Conservation (phyloP, 1,139 yeast species). For the Saccharomyces hybrid region DNA sequence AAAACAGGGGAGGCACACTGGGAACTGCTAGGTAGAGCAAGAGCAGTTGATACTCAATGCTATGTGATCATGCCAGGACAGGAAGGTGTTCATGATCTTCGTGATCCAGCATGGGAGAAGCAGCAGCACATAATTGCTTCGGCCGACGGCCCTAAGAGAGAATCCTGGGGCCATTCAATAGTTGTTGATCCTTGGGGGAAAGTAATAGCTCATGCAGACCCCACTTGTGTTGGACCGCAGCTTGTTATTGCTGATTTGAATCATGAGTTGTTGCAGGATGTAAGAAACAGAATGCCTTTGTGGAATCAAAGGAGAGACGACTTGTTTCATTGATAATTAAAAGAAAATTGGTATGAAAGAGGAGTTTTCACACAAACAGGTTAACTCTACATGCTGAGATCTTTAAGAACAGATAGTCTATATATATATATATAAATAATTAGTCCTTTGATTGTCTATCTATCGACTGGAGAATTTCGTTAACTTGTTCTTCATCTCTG, state of each 20-base stretch:
- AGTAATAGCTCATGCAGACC: constrained; percentile 52
- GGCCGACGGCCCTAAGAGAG: constrained; percentile 31
- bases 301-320: constrained; percentile 62
- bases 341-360: neutral
- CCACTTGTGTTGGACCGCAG: constrained; percentile 43
- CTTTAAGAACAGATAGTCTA: neutral
- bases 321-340: constrained; percentile 30
- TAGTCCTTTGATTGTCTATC: constrained; percentile 5
- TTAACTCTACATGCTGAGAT: neutral
- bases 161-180: constrained; percentile 79
- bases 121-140: constrained; percentile 8
- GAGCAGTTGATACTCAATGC: constrained; percentile 85
- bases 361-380: neutral
- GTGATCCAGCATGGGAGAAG: constrained; percentile 30
- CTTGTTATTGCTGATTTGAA: constrained; percentile 68
- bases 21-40: constrained; percentile 66
- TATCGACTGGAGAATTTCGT: constrained; percentile 1
- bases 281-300: constrained; percentile 66
- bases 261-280: constrained; percentile 38
- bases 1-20: constrained; percentile 91
- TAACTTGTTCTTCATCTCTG: constrained; percentile 14
- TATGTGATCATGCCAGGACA: constrained; percentile 91
- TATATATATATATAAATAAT: neutral
- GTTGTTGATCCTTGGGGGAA: constrained; percentile 91
- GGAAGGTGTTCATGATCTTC: constrained; percentile 62